Evolutionary conservation across 2,329 filamentous ascomycete genomes (phyloP), one percentile per base, ranked within the genome.

Genomic region (Fusarium pseudonygamai): DNA sequence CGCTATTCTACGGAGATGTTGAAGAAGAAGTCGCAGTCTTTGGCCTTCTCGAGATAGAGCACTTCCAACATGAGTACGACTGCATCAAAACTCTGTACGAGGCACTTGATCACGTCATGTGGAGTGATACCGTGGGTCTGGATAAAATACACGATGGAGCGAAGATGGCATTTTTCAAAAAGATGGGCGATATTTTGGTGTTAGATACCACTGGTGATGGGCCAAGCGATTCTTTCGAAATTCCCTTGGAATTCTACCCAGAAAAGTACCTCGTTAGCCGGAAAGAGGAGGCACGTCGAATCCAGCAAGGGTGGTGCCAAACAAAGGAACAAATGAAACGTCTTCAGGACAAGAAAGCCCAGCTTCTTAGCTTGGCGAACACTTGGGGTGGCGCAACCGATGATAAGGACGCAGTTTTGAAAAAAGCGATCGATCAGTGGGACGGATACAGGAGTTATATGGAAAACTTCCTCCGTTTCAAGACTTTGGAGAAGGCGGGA

Each of bases 201-300:
- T 81, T 90, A 42, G 83, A 84, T 47, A 76, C 90, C 18, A 80
- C 81, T 22, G 82, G 82, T 6, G 80, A 83, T 8, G 85, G 84
- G 5, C 80, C 85, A 9, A 76, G 80, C 13, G 83, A 84, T 49
- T 82, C 82, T 6, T 81, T 88, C 46, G 85, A 88, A 7, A 84
- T 90, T 39, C 88, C 88, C 11, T 79, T 81, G 46, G 79, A 85
- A 18, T 84, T 89, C 69, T 89, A 88, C 72, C 85, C 87, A 2
- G 88, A 90, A 77, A 85, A 83, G n/a, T 90, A 89, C 64, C 78
- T 88, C 58, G 80, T 82, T 53, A 79, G 75, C 16, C 83, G 84
- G 20, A 85, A 84, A 61, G 80, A 85, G 16, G 84, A 86, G 59
- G 85, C 87, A 20, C 69, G 84, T 14, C 81, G 83, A 13, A 87